Base-by-base conservation (phyloP, 305 asterid genomes). In the Fraxinus greggii region DNA sequence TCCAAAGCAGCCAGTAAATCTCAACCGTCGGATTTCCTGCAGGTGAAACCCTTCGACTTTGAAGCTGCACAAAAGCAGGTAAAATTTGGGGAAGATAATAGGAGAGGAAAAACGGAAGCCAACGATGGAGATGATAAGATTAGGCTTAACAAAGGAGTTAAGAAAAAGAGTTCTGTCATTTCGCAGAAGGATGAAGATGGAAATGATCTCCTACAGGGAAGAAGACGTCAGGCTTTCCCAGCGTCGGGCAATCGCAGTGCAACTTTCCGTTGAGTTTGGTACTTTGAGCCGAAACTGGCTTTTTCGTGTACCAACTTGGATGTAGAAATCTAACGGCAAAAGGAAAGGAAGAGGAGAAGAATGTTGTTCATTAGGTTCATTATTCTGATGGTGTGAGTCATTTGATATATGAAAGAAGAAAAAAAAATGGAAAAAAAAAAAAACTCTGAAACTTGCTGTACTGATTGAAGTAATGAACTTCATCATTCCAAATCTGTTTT, bases 211-310 rank as follows among this genome's bases (percentile, higher is more conserved):
- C 93, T 88, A 2, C 97, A 91, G 85, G 99, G 98, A 54, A 88
- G 89, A 89, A 86, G 98, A 70, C 98, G 99, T 7, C 98, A 89
- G 88, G 99, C 98, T 36, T 96, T 96, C 78, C 99, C 98, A 3
- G 92, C 97, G 3, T 90, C 99, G 1, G 99, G 99, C 32, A 96
- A 96, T 77, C 97, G 99, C 69, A 94, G 92, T 79, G 92, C 96
- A 26, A 94, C 92, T 82, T 96, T 92, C 56, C 98, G 94, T 63
- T 92, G 84, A 85, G 31, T 79, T 7, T 77, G 59, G 61, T 40
- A 38, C 6, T 9, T n/a, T 8, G 45, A 70, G 76, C 45, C 76
- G 32, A 29, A 70, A n/a, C 76, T 32, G 76, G 38, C 59, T 19
- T 45, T 78, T 54, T n/a, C 36, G 74, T 77, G 29, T 77, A 83